These are phyloP conservation scores for Apiospora saccharicola DNA, from an alignment of 2,329 filamentous ascomycete species.

Conservation along the genomic window DNA sequence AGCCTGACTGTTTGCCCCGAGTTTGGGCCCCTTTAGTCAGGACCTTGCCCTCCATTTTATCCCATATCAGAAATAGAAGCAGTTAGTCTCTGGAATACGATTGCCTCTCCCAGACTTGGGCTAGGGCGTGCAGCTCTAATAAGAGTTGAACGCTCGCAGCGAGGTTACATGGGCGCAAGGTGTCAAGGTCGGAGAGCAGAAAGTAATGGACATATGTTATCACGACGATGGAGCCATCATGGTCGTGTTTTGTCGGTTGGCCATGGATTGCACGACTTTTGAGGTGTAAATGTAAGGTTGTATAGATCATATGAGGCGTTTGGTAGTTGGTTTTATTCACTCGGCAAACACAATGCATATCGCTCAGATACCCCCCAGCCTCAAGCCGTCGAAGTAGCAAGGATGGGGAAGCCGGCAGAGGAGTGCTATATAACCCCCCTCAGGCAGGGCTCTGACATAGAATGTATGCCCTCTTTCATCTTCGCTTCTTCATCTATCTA, in stretches of 20 bases:
- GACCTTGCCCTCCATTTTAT: neutral
- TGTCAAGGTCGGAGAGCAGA: neutral
- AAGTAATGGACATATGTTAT: neutral
- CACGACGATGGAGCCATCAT: neutral
- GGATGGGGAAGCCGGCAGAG: neutral
- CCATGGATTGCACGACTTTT: neutral
- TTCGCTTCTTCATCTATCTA: neutral
- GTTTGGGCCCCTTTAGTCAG: neutral
- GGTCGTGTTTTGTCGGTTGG: neutral
- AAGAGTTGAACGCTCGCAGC: neutral
- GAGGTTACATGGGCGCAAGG: neutral
- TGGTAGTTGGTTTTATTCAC: conserved; percentile 9
- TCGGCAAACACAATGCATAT: neutral
- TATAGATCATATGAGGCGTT: conserved; percentile 21
- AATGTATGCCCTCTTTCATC: neutral
- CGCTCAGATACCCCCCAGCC: conserved; percentile 14
- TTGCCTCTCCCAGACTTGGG: neutral
- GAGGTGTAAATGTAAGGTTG: conserved; percentile 14
- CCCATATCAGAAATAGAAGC: neutral
- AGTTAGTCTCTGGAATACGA: neutral
- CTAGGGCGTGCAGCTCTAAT: neutral
- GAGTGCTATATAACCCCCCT: neutral
- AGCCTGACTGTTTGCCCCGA: neutral
- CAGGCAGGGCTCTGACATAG: too few relatives aligned
- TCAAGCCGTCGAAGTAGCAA: neutral